A percentile compares a stretch with the other conserved stretches of the same genome.
Evolutionary conservation across 345 rosid genomes (phyloP).

Genomic region (Orychophragmus violaceus): DNA sequence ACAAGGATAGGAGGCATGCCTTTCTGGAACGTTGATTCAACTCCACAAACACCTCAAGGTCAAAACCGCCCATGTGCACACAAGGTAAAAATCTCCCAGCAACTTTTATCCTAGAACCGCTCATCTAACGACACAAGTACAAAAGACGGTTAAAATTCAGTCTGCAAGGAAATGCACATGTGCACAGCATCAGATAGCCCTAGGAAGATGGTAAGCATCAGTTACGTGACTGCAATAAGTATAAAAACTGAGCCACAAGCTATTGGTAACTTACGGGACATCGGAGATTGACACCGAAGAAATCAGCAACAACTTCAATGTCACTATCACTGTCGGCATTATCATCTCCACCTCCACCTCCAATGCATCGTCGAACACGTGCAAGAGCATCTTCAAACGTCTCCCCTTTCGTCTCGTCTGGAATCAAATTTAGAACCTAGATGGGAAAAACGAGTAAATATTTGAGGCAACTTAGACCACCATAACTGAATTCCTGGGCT

Average conservation of each 20-base stretch:
- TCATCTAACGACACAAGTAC: slow-evolving; percentile 48
- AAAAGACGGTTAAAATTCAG: not conserved
- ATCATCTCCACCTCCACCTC: slow-evolving; percentile 78
- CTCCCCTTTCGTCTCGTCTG: slow-evolving; percentile 83
- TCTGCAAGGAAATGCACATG: not conserved
- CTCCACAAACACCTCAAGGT: slow-evolving; percentile 94
- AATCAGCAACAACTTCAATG: slow-evolving; percentile 94
- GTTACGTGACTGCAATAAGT: not conserved
- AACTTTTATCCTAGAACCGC: slow-evolving; percentile 95
- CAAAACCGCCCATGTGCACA: slow-evolving; percentile 94
- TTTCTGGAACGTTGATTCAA: slow-evolving; percentile 95
- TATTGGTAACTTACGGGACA: slow-evolving; percentile 75
- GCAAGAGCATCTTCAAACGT: slow-evolving; percentile 75
- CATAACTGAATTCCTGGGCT: not conserved
- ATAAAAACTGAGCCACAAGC: slow-evolving; percentile 3
- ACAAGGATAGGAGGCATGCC: slow-evolving; percentile 42
- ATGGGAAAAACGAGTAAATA: slow-evolving; percentile 7
- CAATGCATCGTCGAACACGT: slow-evolving; percentile 88
- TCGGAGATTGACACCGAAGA: slow-evolving; percentile 69
- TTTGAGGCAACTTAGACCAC: slow-evolving; percentile 3
- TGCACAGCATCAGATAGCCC: not conserved
- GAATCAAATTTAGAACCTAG: slow-evolving; percentile 75
- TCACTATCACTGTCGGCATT: slow-evolving; percentile 95
- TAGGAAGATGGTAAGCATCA: slow-evolving; percentile 9
- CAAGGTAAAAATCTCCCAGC: slow-evolving; percentile 97